A percentile compares a stretch with the other conserved stretches of the same genome.
phyloP scores from a whole-genome alignment of 1,139 yeast species.

The Saccharomyces pastorianus region DNA sequence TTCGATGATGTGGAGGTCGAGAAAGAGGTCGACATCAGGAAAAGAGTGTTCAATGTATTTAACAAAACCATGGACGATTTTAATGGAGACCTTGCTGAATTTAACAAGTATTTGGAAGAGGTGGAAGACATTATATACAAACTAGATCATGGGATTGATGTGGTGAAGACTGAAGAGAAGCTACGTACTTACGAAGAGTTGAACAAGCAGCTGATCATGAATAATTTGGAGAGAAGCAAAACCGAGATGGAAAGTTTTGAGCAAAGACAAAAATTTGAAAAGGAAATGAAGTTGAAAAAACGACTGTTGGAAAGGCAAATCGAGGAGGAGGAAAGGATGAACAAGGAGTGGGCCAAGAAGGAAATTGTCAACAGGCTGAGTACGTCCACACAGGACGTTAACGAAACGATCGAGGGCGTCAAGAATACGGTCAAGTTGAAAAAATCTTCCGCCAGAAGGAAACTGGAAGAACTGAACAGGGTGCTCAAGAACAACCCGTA shows the following conservation, averaged over 20 bases:
- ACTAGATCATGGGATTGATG: slow-evolving; percentile 60
- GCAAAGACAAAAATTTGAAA: slow-evolving; percentile 45
- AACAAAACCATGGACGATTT: slow-evolving; percentile 79
- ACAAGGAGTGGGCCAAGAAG: slow-evolving; percentile 50
- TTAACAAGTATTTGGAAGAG: slow-evolving; percentile 71
- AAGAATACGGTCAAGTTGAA: slow-evolving; percentile 53
- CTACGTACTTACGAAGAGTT: slow-evolving; percentile 65
- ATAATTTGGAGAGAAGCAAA: slow-evolving; percentile 64
- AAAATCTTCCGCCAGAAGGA: slow-evolving; percentile 57
- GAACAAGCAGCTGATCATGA: slow-evolving; percentile 67
- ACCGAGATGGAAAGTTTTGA: slow-evolving; percentile 54
- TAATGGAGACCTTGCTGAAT: slow-evolving; percentile 45
- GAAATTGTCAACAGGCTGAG: slow-evolving; percentile 68
- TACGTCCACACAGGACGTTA: slow-evolving; percentile 34
- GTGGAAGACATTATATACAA: slow-evolving; percentile 78
- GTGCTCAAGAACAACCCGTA: slow-evolving; percentile 32
- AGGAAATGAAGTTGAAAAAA: slow-evolving; percentile 51
- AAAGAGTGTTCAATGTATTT: slow-evolving; percentile 65
- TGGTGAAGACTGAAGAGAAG: slow-evolving; percentile 61
- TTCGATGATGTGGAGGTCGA: slow-evolving; percentile 88
- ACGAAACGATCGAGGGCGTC: slow-evolving; percentile 41
- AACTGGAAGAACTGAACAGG: slow-evolving; percentile 54
- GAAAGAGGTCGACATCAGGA: slow-evolving; percentile 83
- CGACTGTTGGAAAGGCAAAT: slow-evolving; percentile 58
- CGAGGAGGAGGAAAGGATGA: slow-evolving; percentile 60